Evolutionary conservation across 805 yeast species (phyloP), one percentile per base, ranked within the genome.

Genomic region (Saccharomycopsis fibuligera): DNA sequence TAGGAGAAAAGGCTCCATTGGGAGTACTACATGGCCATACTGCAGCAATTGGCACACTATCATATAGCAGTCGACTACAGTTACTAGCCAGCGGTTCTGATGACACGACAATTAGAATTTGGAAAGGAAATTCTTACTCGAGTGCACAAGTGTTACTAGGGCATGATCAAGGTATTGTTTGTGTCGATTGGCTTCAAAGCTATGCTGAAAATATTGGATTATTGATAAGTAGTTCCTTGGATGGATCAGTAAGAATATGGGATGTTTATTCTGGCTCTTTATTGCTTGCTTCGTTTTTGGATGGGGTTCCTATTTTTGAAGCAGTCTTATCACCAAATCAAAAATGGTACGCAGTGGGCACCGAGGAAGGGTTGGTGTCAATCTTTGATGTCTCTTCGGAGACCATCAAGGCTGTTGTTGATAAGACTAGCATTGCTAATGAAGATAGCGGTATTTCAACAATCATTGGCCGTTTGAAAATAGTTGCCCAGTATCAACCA

Each of bases 41-140:
- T 8, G 75, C 76, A 41, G 69, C 78, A 1, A 73, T 86, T 5
- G 72, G 85, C 14, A 65, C 66, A 4, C 66, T 89, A 3, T 61
- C 67, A 27, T 86, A 83, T 60, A 79, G 82, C 57, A 52, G 60
- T 4, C 61, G 63, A 2, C 67, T 72, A 14, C 78, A 77, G 55
- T 62, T 83, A 27, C 67, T 90, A 36, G 79, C 88, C 3, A 79
- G 90, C 2, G 81, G 86, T 6, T 80, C 95, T 1, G 95, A 86
- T 60, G 96, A 90, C 61, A 74, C 76, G 48, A 68, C 75, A 0
- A 72, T 89, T 6, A 75, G 86, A 56, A 68, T 88, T 19, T 90
- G 96, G 96, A 76, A 73, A 58, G 83, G 88, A 33, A 73, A 74
- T 24, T 75, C 79, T 29, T 65, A 76, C 22, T 76, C 76, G 51